These are phyloP conservation scores for Pyrenula aspistea DNA, from an alignment of 495 filamentous ascomycete genomes.

Conservation along the genomic window DNA sequence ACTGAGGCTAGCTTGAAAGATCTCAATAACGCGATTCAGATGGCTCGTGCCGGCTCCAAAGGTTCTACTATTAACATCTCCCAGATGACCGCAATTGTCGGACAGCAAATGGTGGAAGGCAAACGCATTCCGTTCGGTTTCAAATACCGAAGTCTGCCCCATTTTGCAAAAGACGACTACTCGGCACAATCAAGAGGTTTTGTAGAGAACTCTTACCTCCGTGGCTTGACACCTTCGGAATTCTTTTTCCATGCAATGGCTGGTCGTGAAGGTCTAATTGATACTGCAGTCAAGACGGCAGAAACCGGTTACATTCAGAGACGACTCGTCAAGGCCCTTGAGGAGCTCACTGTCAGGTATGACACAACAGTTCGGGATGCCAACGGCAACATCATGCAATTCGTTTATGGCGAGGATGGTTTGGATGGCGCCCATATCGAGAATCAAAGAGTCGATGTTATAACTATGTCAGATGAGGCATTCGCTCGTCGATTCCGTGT, in stretches of 20 bases:
- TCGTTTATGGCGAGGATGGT: slow-evolving; percentile 95
- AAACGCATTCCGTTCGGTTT: slow-evolving; percentile 99
- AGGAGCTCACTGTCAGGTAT: slow-evolving; percentile 96
- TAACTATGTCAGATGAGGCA: slow-evolving; percentile 56
- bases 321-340: slow-evolving; percentile 91
- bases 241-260: slow-evolving; percentile 99
- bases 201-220: slow-evolving; percentile 97
- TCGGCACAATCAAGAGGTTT: slow-evolving; percentile 94
- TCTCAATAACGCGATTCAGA: slow-evolving; percentile 87
- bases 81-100: slow-evolving; percentile 95
- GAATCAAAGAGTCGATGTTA: slow-evolving; percentile 76
- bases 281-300: slow-evolving; percentile 98
- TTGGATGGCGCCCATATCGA: slow-evolving; percentile 86
- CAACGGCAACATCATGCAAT: slow-evolving; percentile 91
- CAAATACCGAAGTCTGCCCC: slow-evolving; percentile 92
- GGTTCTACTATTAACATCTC: slow-evolving; percentile 98
- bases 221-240: slow-evolving; percentile 87
- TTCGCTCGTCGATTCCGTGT: slow-evolving; percentile 75
- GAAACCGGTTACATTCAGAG: slow-evolving; percentile 99
- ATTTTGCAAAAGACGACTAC: slow-evolving; percentile 99
- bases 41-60: slow-evolving; percentile 94
- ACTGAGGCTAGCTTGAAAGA: slow-evolving; percentile 89
- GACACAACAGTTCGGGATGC: slow-evolving; percentile 97
- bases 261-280: slow-evolving; percentile 98
- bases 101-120: slow-evolving; percentile 94